A percentile compares a stretch with the other conserved stretches of the same genome.
These are phyloP conservation scores for Eucalyptus erythrocorys DNA, from an alignment of 345 rosid species.

Conservation along the genomic window DNA sequence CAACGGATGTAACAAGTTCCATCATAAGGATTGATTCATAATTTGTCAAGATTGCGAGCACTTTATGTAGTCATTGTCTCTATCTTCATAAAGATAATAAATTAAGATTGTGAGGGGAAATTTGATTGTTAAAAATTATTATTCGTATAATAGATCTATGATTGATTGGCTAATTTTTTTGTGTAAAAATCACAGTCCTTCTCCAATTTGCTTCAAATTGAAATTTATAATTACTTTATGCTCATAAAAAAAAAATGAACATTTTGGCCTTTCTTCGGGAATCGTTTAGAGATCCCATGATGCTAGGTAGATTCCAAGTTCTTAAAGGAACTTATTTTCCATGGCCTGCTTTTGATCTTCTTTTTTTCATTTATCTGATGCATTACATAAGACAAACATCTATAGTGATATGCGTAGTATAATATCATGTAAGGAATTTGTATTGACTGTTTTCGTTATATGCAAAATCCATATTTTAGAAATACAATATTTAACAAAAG, in stretches of 20 bases:
- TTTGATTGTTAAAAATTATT: too few relatives aligned
- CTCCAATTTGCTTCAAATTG: too few relatives aligned
- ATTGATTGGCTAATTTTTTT: too few relatives aligned
- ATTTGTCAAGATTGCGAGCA: not conserved
- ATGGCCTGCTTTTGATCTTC: not conserved
- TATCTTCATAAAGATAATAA: too few relatives aligned
- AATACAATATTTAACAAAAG: not conserved
- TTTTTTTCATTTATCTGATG: fast-evolving
- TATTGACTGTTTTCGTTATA: not conserved
- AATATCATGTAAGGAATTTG: not conserved
- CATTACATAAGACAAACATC: not conserved
- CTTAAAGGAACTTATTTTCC: not conserved
- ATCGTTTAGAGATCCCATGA: not conserved
- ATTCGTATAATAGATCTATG: too few relatives aligned
- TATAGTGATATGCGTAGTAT: too few relatives aligned
- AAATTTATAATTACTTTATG: not conserved
- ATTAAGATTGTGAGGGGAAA: not conserved
- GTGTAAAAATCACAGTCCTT: too few relatives aligned
- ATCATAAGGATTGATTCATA: not conserved
- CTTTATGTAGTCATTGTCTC: not conserved
- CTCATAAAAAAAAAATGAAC: fast-evolving
- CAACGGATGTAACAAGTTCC: too few relatives aligned
- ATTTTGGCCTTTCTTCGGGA: not conserved
- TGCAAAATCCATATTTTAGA: not conserved
- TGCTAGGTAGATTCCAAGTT: not conserved